Conservation (phyloP, 129 eudicot species). For the Cynara cardunculus region DNA sequence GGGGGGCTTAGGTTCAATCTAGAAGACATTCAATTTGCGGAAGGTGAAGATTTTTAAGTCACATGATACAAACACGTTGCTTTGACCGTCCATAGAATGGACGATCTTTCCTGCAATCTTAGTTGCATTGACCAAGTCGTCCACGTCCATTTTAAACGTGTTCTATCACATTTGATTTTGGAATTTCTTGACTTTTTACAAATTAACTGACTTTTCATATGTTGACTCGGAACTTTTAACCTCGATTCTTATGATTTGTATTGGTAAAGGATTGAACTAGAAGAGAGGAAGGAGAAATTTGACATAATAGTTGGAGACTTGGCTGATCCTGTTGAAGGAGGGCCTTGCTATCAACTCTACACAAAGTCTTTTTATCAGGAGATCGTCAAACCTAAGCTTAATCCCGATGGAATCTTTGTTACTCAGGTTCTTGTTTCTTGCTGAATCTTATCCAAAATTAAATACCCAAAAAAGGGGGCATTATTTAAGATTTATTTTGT, state of each 20-base stretch:
- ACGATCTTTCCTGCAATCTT: too few relatives aligned
- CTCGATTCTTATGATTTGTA: background rate
- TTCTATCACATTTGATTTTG: too few relatives aligned
- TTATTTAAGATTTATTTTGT: too few relatives aligned
- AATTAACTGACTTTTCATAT: too few relatives aligned
- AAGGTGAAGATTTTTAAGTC: too few relatives aligned
- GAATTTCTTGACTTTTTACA: too few relatives aligned
- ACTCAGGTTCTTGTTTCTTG: conserved; percentile 61
- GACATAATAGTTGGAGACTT: conserved; percentile 92
- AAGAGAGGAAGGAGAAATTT: conserved; percentile 60
- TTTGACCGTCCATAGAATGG: too few relatives aligned
- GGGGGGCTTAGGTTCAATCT: too few relatives aligned
- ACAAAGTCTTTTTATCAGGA: conserved; percentile 84
- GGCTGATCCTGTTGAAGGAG: conserved; percentile 97
- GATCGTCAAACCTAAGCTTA: conserved; percentile 76
- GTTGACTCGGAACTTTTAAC: background rate
- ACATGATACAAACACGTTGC: too few relatives aligned
- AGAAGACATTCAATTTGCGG: too few relatives aligned
- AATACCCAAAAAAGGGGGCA: background rate
- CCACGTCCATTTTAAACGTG: too few relatives aligned
- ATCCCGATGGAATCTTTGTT: conserved; percentile 75
- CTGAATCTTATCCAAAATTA: background rate
- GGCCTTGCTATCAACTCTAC: conserved; percentile 91
- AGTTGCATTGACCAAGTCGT: too few relatives aligned
- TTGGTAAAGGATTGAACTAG: conserved; percentile 61